Evolutionary conservation across 1,284 basidiomycete genomes (phyloP).

Genomic region (Leccinum fuscescens): DNA sequence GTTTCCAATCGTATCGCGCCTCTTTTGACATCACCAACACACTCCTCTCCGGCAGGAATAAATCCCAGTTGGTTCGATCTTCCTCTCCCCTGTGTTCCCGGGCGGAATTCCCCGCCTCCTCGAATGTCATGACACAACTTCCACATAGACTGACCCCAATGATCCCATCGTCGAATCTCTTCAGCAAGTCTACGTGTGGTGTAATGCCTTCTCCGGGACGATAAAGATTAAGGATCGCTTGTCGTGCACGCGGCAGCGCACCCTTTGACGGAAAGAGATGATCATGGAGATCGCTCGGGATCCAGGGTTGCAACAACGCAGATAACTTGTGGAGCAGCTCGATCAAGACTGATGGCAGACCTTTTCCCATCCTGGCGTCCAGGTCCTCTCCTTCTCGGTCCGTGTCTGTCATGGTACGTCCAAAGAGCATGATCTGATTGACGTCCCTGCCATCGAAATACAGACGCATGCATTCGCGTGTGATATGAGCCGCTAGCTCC

Average conservation of each 20-base stretch:
- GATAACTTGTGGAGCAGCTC: slow-evolving; percentile 54
- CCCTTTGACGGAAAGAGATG: slow-evolving; percentile 50
- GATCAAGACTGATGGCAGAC: slow-evolving; percentile 55
- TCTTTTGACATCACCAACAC: slow-evolving; percentile 69
- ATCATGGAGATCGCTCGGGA: slow-evolving; percentile 47
- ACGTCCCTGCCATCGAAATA: slow-evolving; percentile 53
- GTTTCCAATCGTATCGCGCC: slow-evolving; percentile 69
- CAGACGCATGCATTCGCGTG: slow-evolving; percentile 50
- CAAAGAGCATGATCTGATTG: slow-evolving; percentile 81
- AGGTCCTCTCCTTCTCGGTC: slow-evolving; percentile 15
- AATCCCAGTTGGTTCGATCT: slow-evolving; percentile 33
- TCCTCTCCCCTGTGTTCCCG: slow-evolving; percentile 2
- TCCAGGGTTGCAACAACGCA: slow-evolving; percentile 42
- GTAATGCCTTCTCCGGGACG: slow-evolving; percentile 76
- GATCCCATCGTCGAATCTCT: slow-evolving; percentile 78
- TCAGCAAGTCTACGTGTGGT: slow-evolving; percentile 74
- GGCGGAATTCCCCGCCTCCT: slow-evolving; percentile 24
- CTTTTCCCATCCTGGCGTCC: slow-evolving; percentile 29
- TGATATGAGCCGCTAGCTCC: slow-evolving; percentile 49
- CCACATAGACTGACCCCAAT: slow-evolving; percentile 74
- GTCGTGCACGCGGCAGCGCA: slow-evolving; percentile 50
- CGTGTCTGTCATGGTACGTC: slow-evolving; percentile 37
- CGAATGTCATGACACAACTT: slow-evolving; percentile 74
- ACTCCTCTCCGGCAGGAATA: slow-evolving; percentile 67
- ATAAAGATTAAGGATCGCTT: slow-evolving; percentile 81